These are phyloP conservation scores for Sarocladium kiliense DNA, from an alignment of 2,329 filamentous ascomycete species.

Conservation along the genomic window DNA sequence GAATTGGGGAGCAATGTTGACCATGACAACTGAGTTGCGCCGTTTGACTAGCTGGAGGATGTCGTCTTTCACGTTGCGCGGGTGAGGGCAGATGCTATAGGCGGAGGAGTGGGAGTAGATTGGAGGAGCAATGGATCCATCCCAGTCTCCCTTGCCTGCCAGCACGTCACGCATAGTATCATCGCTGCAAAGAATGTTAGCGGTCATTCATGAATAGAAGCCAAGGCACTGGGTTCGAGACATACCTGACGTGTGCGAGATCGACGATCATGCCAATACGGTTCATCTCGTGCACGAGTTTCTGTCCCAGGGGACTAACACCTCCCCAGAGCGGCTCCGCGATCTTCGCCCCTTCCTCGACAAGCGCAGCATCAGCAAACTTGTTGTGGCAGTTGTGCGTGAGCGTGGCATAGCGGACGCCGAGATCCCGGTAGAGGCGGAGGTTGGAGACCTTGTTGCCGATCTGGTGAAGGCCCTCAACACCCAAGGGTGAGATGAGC, in stretches of 20 bases:
- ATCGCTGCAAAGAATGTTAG: slow-evolving; percentile 36
- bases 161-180: slow-evolving; percentile 86
- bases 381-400: slow-evolving; percentile 93
- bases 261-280: slow-evolving; percentile 92
- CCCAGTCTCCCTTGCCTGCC: slow-evolving; percentile 57
- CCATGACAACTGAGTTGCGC: slow-evolving; percentile 76
- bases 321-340: slow-evolving; percentile 63
- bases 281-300: slow-evolving; percentile 84
- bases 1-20: slow-evolving; percentile 83
- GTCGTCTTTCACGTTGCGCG: slow-evolving; percentile 84
- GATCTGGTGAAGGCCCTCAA: slow-evolving; percentile 91
- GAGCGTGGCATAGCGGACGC: slow-evolving; percentile 81
- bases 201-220: background rate
- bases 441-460: slow-evolving; percentile 77
- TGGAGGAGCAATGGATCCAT: slow-evolving; percentile 71
- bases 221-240: no score
- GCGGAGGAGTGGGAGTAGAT: slow-evolving; percentile 89
- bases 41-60: slow-evolving; percentile 72
- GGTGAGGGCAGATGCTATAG: slow-evolving; percentile 76
- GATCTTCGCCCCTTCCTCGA: slow-evolving; percentile 30
- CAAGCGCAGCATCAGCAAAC: slow-evolving; percentile 78
- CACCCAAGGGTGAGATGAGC: slow-evolving; percentile 72
- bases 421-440: slow-evolving; percentile 68
- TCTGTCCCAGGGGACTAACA: slow-evolving; percentile 63
- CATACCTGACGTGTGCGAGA: slow-evolving; percentile 60